phyloP scores from a whole-genome alignment of 805 yeast genomes.

The Nakazawaea pomicola region DNA sequence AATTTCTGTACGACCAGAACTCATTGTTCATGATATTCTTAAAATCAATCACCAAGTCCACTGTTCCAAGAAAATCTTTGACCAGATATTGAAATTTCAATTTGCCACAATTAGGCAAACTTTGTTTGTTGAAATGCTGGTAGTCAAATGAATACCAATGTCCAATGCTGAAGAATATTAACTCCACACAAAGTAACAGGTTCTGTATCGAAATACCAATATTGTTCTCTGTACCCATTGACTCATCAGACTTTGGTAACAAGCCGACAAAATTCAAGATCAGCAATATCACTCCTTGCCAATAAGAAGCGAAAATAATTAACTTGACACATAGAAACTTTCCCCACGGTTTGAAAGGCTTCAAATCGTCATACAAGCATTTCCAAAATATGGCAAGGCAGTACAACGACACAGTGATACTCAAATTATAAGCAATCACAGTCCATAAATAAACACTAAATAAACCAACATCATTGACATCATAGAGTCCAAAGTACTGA shows the following conservation, averaged over 20 bases:
- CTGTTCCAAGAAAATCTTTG: constrained; percentile 68
- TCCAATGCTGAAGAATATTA: constrained; percentile 81
- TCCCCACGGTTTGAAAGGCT: constrained; percentile 82
- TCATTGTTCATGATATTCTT: constrained; percentile 62
- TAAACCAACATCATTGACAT: constrained; percentile 43
- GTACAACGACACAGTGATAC: constrained; percentile 79
- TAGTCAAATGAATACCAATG: constrained; percentile 86
- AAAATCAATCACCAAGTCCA: constrained; percentile 80
- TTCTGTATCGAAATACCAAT: constrained; percentile 66
- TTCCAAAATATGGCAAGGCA: constrained; percentile 90
- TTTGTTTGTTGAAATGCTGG: constrained; percentile 57
- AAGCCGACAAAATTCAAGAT: constrained; percentile 44
- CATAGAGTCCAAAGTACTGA: constrained; percentile 43
- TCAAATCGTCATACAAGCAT: constrained; percentile 73
- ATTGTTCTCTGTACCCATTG: constrained; percentile 25
- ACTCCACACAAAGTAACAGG: constrained; percentile 73
- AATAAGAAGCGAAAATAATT: constrained; percentile 94
- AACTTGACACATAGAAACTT: constrained; percentile 90
- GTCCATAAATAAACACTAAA: constrained; percentile 57
- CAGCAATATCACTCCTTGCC: constrained; percentile 79
- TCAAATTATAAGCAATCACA: constrained; percentile 65
- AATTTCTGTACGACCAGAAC: constrained; percentile 72
- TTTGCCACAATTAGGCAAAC: constrained; percentile 66
- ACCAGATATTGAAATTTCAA: constrained; percentile 58
- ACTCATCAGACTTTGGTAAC: constrained; percentile 26